A percentile compares a stretch with the other conserved stretches of the same genome.
phyloP scores from a whole-genome alignment of 1,284 basidiomycete species.

The Ustilago cynodontis region DNA sequence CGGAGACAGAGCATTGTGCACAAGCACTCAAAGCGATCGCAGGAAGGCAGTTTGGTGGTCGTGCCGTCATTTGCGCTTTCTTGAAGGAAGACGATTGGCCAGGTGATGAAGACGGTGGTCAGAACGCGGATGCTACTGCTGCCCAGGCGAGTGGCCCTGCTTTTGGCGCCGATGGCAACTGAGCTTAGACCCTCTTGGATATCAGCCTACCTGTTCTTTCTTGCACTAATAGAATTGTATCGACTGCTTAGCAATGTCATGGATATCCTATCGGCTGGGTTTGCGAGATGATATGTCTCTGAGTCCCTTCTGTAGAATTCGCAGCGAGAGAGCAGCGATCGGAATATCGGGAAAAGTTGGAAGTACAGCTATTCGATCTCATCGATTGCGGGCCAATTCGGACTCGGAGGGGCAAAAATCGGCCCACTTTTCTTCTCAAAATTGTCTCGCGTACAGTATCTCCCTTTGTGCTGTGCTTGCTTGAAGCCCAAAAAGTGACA shows the following conservation, averaged over 20 bases:
- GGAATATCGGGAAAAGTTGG: no score
- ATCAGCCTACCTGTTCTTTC: neutral
- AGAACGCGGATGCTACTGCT: constrained; percentile 54
- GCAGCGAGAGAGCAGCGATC: no score
- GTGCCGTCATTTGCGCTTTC: constrained; percentile 78
- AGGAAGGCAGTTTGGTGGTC: constrained; percentile 89
- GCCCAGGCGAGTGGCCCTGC: constrained; percentile 53
- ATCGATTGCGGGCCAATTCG: constrained; percentile 5
- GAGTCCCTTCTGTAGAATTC: no score
- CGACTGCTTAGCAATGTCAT: neutral
- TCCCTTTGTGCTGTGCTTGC: neutral
- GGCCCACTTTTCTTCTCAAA: constrained; percentile 8
- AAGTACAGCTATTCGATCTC: neutral
- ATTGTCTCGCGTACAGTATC: no score
- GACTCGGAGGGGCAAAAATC: constrained; percentile 1
- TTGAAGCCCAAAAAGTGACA: constrained; percentile 7
- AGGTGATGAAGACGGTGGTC: constrained; percentile 59
- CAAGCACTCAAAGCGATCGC: constrained; percentile 85
- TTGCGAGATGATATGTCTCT: no score
- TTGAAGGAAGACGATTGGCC: constrained; percentile 67
- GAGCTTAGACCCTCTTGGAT: neutral
- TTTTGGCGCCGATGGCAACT: constrained; percentile 25
- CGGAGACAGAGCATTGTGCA: constrained; percentile 76
- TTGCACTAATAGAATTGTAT: neutral
- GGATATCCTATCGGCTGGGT: no score